Evolutionary conservation across 768 basidiomycete genomes (phyloP).

Genomic region (Tulasnella sp.): DNA sequence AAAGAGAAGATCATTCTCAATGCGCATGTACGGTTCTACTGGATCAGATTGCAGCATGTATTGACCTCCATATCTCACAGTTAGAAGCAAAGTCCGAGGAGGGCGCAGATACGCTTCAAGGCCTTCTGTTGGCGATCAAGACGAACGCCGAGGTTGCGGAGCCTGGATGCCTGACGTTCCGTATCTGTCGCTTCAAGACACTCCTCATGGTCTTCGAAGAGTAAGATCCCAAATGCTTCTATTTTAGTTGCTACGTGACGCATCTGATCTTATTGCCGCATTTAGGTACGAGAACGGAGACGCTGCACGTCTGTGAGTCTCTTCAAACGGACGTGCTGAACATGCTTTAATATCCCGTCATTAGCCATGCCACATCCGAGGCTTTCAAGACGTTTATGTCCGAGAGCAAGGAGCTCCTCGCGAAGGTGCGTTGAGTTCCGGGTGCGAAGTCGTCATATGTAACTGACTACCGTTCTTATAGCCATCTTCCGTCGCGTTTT

Average conservation of each 20-base stretch:
- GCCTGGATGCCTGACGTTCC: not conserved
- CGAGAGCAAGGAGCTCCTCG: not conserved
- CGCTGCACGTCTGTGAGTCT: too few relatives aligned
- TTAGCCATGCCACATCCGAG: not conserved
- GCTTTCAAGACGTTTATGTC: not conserved
- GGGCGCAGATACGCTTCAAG: not conserved
- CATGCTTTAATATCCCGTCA: not conserved
- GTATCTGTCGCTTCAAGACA: not conserved
- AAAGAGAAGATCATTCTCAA: too few relatives aligned
- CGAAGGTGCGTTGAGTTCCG: not conserved
- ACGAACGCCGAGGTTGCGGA: not conserved
- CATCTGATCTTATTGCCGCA: not conserved
- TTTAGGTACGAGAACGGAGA: constrained; percentile 2
- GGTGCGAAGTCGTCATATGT: too few relatives aligned
- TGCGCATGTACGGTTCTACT: too few relatives aligned
- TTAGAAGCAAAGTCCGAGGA: not conserved
- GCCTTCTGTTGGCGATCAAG: not conserved
- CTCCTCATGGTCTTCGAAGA: not conserved
- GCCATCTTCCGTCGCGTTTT: not conserved
- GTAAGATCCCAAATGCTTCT: not conserved
- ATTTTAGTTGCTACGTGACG: not conserved
- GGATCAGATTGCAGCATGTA: too few relatives aligned
- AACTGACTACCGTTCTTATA: not conserved
- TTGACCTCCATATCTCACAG: not conserved
- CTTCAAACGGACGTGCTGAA: not conserved